Evolutionary conservation across 306 rosid species (phyloP), one percentile per base, ranked within the genome.

Genomic region (Prunus kanzakura): DNA sequence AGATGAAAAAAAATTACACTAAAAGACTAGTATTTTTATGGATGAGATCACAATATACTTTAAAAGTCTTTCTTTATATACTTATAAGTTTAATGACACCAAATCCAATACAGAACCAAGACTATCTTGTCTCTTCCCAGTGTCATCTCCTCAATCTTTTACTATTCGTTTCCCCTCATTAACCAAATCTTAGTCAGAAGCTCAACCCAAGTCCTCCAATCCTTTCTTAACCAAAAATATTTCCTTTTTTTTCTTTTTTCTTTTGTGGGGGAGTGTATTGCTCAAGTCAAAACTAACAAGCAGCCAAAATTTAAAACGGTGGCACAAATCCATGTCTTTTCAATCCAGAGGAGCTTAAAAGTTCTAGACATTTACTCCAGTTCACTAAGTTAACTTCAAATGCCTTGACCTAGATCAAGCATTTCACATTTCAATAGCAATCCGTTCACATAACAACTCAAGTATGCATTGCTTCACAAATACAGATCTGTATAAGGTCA

Each of bases 341-440:
- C 9, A 38, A 38, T 38, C 43, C 43, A 38, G 43, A 54, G 30
- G 18, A 23, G 57, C 23, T 49, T 10, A 27, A 30, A 61, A 43
- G 16, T 75, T 61, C 38, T 43, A 62, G 52, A 27, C 11, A 43
- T 41, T 38, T 16, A 64, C 23, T 55, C 63, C 43, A 61, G 30
- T n/a, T 55, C 64, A 35, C 62, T 22, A 38, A 41, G 69, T 43
- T 58, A 38, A 19, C 23, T 73, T 50, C 38, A 29, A 43, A 38
- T 8, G 46, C 60, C 61, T 46, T 64, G 64, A 54, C 65, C 19
- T 29, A 79, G 67, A 76, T 64, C 19, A 76, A 57, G 58, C 46
- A 23, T 46, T 16, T 51, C 4, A 25, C 29, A 67, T 32, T 32
- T 69, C 27, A 69, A 16, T 35, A 2, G 51, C 35, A 62, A 51